Evolutionary conservation across 768 basidiomycete species (phyloP).

Genomic region (Dentipellis fragilis): DNA sequence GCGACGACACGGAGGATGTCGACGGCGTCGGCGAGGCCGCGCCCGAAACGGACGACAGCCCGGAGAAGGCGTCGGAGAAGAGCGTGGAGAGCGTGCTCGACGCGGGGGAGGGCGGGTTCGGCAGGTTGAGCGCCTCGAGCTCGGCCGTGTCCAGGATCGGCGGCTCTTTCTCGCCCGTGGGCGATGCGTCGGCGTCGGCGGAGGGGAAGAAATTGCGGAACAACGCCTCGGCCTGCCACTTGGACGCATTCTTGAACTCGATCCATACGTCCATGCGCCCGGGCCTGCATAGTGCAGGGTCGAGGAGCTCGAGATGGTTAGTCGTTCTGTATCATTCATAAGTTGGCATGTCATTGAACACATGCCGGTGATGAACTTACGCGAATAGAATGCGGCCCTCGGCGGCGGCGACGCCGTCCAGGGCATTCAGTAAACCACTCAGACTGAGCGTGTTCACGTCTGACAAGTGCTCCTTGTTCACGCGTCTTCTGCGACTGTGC

Average conservation of each 20-base stretch:
- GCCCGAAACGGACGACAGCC: slow-evolving; percentile 27
- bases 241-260: slow-evolving; percentile 80
- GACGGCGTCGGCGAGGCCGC: slow-evolving; percentile 12
- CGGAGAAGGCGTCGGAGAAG: slow-evolving; percentile 34
- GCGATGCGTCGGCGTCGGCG: slow-evolving; percentile 37
- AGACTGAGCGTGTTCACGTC: slow-evolving; percentile 76
- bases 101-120: slow-evolving; percentile 27
- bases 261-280: slow-evolving; percentile 92
- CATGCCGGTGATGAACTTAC: slow-evolving; percentile 35
- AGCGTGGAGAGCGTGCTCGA: slow-evolving; percentile 36
- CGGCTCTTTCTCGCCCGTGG: neutral
- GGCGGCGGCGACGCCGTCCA: slow-evolving; percentile 80
- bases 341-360: neutral
- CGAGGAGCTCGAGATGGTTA: slow-evolving; percentile 84
- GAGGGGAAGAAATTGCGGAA: slow-evolving; percentile 91
- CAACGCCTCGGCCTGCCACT: slow-evolving; percentile 76
- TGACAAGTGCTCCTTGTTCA: slow-evolving; percentile 48
- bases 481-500: slow-evolving; percentile 29
- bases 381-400: slow-evolving; percentile 87
- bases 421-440: slow-evolving; percentile 73
- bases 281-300: slow-evolving; percentile 85
- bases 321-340: slow-evolving; percentile 46
- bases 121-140: slow-evolving; percentile 36
- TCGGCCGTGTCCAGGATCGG: slow-evolving; percentile 27
- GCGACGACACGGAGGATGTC: slow-evolving; percentile 14